Evolutionary conservation across 169 alveolate species (phyloP).

Genomic region (Cardiosporidium cionae): DNA sequence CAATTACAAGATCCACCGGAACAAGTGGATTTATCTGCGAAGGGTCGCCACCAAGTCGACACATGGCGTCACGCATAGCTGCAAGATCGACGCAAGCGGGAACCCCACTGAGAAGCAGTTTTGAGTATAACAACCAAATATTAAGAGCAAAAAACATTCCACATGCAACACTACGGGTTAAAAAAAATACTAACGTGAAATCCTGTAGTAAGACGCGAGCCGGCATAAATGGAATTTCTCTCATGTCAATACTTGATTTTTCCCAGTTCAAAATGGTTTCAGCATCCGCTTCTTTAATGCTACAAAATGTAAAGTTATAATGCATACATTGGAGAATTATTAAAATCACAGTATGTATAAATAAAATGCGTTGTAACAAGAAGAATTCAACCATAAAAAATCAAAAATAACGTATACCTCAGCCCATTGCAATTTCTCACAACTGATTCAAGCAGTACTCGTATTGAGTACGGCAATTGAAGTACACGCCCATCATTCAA

Average conservation of each 20-base stretch:
- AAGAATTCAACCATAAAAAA: no score
- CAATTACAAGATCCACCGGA: constrained; percentile 91
- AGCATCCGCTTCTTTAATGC: constrained; percentile 78
- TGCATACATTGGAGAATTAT: no score
- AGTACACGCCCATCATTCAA: constrained; percentile 13
- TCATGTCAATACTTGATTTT: constrained; percentile 47
- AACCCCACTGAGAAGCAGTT: constrained; percentile 69
- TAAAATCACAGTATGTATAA: no score
- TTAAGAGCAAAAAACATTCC: background rate
- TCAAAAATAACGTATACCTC: constrained; percentile 2
- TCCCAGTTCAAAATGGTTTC: constrained; percentile 88
- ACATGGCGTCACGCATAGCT: constrained; percentile 93
- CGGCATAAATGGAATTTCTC: constrained; percentile 92
- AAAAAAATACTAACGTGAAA: no score
- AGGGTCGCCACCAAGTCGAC: constrained; percentile 82
- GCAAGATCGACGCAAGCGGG: constrained; percentile 94
- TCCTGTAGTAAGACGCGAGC: constrained; percentile 90
- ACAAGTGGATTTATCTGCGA: constrained; percentile 82
- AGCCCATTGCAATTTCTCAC: constrained; percentile 89
- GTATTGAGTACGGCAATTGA: constrained; percentile 80
- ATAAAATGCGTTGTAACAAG: no score
- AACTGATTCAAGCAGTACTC: constrained; percentile 88
- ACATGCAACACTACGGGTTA: no score
- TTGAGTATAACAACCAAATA: background rate
- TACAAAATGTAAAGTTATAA: no score